These are phyloP conservation scores for Geotrichum restrictum DNA, from an alignment of 1,139 yeast species.

Conservation along the genomic window DNA sequence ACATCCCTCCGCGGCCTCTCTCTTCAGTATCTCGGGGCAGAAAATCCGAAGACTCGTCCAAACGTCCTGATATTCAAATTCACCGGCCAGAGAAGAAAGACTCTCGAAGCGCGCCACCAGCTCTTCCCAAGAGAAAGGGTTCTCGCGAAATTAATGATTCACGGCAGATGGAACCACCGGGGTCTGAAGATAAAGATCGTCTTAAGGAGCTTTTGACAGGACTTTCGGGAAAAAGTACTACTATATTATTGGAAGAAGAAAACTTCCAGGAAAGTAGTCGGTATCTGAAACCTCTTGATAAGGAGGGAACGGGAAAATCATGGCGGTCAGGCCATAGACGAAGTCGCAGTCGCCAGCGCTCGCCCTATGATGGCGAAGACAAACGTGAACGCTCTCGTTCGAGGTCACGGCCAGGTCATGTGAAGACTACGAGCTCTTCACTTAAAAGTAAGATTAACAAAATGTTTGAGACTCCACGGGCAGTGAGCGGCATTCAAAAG, in stretches of 20 bases:
- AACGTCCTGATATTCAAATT: not conserved
- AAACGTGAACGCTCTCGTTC: not conserved
- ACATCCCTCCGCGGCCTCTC: constrained; percentile 19
- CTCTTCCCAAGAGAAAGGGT: constrained; percentile 3
- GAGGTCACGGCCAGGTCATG: constrained; percentile 7
- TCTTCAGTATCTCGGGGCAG: not conserved
- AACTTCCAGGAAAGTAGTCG: constrained; percentile 48
- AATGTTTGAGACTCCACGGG: constrained; percentile 22
- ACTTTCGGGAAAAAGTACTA: constrained; percentile 35
- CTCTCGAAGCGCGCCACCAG: constrained; percentile 3
- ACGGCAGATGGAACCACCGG: constrained; percentile 5
- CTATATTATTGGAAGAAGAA: constrained; percentile 34
- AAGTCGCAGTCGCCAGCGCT: constrained; percentile 3
- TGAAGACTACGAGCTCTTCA: constrained; percentile 20
- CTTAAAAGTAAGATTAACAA: constrained; percentile 28
- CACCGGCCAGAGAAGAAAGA: not conserved
- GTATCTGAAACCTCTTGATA: constrained; percentile 52
- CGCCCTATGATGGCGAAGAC: not conserved
- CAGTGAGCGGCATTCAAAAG: not conserved
- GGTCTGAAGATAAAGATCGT: constrained; percentile 24
- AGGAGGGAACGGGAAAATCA: constrained; percentile 39
- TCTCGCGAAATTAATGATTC: not conserved
- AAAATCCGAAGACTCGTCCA: constrained; percentile 6
- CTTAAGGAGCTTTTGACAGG: constrained; percentile 39
- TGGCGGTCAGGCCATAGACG: constrained; percentile 24